These are phyloP conservation scores for Crepidotus variabilis DNA, from an alignment of 768 basidiomycete species.

Conservation along the genomic window DNA sequence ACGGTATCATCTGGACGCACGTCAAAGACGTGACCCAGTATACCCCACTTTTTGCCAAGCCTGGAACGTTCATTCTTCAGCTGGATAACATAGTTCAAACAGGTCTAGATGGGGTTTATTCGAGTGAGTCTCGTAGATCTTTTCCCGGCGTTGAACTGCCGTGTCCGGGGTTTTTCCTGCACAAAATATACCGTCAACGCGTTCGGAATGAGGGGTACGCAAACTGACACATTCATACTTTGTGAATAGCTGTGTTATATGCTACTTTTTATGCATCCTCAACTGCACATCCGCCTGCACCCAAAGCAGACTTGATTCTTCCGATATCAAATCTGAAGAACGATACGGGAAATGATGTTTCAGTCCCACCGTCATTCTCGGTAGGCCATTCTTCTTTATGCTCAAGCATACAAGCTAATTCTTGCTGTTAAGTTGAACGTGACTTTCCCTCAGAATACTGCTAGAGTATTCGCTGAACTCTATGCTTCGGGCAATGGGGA, in stretches of 20 bases:
- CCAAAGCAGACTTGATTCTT: slow-evolving; percentile 60
- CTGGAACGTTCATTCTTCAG: slow-evolving; percentile 69
- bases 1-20: slow-evolving; percentile 78
- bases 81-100: slow-evolving; percentile 64
- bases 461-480: slow-evolving; percentile 65
- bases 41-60: slow-evolving; percentile 62
- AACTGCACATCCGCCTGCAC: slow-evolving; percentile 48
- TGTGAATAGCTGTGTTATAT: slow-evolving; percentile 49
- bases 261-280: slow-evolving; percentile 74
- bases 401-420: background rate
- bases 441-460: slow-evolving; percentile 66
- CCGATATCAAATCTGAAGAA: slow-evolving; percentile 66
- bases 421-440: slow-evolving; percentile 52
- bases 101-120: slow-evolving; percentile 63
- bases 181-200: background rate
- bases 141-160: background rate
- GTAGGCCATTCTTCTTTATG: slow-evolving; percentile 26
- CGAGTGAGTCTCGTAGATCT: slow-evolving; percentile 37
- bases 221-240: background rate
- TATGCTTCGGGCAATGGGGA: slow-evolving; percentile 59
- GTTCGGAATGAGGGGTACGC: no score
- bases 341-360: slow-evolving; percentile 63
- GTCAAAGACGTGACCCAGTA: slow-evolving; percentile 75
- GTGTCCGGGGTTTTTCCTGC: background rate
- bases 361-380: slow-evolving; percentile 71